Percentiles rank a stretch among this genome's conserved stretches.
These are phyloP conservation scores for Entophlyctis helioformis DNA, from an alignment of 192 early-diverging fungal genomes.

Conservation along the genomic window DNA sequence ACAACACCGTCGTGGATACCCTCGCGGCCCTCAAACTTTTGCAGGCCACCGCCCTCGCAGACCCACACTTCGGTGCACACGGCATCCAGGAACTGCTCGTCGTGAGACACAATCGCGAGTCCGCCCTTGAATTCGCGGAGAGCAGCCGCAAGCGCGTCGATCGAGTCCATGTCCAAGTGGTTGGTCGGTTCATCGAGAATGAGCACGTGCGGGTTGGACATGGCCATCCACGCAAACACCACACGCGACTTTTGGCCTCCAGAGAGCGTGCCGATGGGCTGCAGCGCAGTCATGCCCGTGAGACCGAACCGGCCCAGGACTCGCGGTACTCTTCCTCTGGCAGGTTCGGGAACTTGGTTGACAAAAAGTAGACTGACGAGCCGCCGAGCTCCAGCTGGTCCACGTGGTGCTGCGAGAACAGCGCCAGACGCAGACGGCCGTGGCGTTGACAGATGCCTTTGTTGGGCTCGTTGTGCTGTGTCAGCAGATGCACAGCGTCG, in stretches of 20 bases:
- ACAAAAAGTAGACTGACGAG: conserved; percentile 81
- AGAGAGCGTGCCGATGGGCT: conserved; percentile 85
- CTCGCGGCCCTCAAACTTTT: conserved; percentile 63
- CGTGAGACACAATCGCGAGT: conserved; percentile 82
- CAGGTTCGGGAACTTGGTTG: conserved; percentile 77
- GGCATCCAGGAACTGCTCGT: conserved; percentile 68
- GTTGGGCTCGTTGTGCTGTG: conserved; percentile 67
- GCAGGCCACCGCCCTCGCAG: conserved; percentile 71
- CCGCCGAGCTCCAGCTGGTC: conserved; percentile 86
- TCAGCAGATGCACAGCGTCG: conserved; percentile 90
- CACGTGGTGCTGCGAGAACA: conserved; percentile 96
- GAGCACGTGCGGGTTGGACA: conserved; percentile 41
- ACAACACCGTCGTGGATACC: conserved; percentile 32
- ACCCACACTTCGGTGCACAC: conserved; percentile 88
- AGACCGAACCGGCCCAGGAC: conserved; percentile 91
- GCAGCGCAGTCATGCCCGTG: conserved; percentile 90
- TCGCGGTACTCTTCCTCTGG: conserved; percentile 89
- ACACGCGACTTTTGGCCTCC: conserved; percentile 93
- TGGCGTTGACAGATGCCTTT: conserved; percentile 78
- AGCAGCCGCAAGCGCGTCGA: conserved; percentile 85
- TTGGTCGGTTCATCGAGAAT: conserved; percentile 65
- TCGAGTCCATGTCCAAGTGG: conserved; percentile 65
- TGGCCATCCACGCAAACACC: conserved; percentile 40
- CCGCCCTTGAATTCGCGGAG: conserved; percentile 84
- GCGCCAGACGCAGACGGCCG: conserved; percentile 82